phyloP scores from a whole-genome alignment of 2,329 filamentous ascomycete genomes.

The Alternaria tenuissima region DNA sequence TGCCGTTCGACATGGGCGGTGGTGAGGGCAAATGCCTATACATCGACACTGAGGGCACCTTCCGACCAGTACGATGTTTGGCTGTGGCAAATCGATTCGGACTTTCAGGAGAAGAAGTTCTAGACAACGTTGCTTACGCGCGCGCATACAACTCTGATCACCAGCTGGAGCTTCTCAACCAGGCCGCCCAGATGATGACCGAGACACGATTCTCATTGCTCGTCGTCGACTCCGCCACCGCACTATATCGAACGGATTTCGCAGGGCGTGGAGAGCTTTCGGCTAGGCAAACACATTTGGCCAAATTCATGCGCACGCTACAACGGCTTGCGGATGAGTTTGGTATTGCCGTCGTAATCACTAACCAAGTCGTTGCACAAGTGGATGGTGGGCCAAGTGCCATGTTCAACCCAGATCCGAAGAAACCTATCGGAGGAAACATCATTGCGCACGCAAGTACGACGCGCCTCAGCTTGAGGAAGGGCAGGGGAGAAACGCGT shows the following conservation, averaged over 20 bases:
- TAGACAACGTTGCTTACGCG: conserved; percentile 98
- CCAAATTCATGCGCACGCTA: conserved; percentile 86
- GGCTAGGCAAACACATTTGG: conserved; percentile 87
- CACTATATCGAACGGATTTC: conserved; percentile 95
- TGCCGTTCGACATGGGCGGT: conserved; percentile 98
- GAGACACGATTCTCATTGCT: conserved; percentile 97
- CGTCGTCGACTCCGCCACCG: conserved; percentile 94
- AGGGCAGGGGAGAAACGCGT: conserved; percentile 92
- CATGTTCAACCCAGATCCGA: conserved; percentile 99
- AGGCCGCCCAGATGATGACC: conserved; percentile 98
- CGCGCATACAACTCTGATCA: conserved; percentile 99
- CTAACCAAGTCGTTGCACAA: conserved; percentile 97
- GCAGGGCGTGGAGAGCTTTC: conserved; percentile 95
- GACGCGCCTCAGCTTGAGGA: conserved; percentile 92
- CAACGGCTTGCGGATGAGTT: conserved; percentile 82
- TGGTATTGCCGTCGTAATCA: conserved; percentile 97
- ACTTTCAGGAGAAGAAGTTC: conserved; percentile 92
- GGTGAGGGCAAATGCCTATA: conserved; percentile 98
- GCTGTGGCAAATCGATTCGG: conserved; percentile 95
- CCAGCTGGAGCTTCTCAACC: conserved; percentile 91
- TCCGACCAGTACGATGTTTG: conserved; percentile 85
- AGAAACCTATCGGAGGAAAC: conserved; percentile 98
- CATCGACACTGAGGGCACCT: conserved; percentile 98
- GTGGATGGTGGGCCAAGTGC: conserved; percentile 94
- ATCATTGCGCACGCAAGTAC: conserved; percentile 98